phyloP scores from a whole-genome alignment of 352 stramenopile genomes.

The Aphanomyces stellatus region DNA sequence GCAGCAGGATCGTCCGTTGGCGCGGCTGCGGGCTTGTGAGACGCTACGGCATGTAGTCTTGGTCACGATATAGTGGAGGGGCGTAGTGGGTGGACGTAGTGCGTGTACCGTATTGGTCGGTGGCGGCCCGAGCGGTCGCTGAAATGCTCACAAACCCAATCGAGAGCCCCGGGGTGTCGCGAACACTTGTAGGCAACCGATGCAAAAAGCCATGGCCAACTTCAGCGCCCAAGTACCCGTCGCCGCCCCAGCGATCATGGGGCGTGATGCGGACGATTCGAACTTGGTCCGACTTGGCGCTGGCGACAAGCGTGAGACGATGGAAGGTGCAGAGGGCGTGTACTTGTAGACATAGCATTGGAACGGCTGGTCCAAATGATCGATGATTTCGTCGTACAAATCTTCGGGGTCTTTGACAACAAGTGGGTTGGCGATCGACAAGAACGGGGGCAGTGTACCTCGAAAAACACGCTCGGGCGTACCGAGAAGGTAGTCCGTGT shows the following conservation, averaged over 20 bases:
- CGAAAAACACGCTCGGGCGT: slow-evolving; percentile 85
- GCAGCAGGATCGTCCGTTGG: neutral
- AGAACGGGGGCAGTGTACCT: neutral
- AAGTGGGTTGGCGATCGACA: neutral
- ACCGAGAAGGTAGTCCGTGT: slow-evolving; percentile 93
- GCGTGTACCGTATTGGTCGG: slow-evolving; percentile 62
- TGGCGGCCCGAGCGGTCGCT: slow-evolving; percentile 56
- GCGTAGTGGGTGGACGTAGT: too few species aligned
- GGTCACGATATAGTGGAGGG: too few species aligned
- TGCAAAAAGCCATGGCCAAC: slow-evolving; percentile 95
- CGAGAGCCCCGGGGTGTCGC: slow-evolving; percentile 47
- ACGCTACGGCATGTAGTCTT: too few species aligned
- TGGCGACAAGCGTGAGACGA: slow-evolving; percentile 19
- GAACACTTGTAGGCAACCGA: slow-evolving; percentile 75
- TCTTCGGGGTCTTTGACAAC: slow-evolving; percentile 51
- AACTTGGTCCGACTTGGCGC: slow-evolving; percentile 87
- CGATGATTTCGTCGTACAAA: slow-evolving; percentile 84
- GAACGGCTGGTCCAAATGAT: slow-evolving; percentile 87
- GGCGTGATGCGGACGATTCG: slow-evolving; percentile 84
- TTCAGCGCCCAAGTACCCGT: slow-evolving; percentile 90
- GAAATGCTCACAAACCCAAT: slow-evolving; percentile 74
- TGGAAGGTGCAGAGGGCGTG: slow-evolving; percentile 12
- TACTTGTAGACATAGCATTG: slow-evolving; percentile 98
- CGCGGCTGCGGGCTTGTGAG: neutral
- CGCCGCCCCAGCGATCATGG: slow-evolving; percentile 80